Conservation (phyloP, 805 yeast genomes). For the Saturnispora quitensis region DNA sequence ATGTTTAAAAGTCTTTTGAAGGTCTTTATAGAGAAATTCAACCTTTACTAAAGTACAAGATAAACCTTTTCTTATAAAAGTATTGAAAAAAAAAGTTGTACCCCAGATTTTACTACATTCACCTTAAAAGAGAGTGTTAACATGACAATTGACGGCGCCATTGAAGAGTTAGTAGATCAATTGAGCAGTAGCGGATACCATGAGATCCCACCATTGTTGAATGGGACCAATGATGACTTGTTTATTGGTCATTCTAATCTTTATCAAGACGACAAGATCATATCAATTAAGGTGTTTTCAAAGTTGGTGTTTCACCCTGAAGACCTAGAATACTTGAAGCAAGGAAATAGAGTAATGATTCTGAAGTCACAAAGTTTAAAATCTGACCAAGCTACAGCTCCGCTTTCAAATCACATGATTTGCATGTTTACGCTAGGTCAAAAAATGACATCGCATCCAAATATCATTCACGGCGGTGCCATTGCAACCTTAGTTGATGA, state of each 20-base stretch:
- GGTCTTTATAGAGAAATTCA: background rate
- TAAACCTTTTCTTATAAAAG: background rate
- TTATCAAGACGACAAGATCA: conserved; percentile 15
- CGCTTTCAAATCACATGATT: conserved; percentile 32
- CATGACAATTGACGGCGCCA: background rate
- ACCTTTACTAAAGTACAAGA: background rate
- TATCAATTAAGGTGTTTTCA: conserved; percentile 15
- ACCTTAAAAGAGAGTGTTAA: background rate
- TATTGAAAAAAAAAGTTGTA: background rate
- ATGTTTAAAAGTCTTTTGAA: background rate
- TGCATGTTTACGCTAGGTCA: conserved; percentile 40
- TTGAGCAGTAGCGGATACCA: conserved; percentile 5
- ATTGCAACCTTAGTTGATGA: conserved; percentile 47
- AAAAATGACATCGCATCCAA: conserved; percentile 37
- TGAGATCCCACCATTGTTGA: conserved; percentile 16
- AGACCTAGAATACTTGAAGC: conserved; percentile 6
- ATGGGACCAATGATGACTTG: conserved; percentile 17
- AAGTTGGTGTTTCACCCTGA: conserved; percentile 10
- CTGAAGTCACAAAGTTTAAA: background rate
- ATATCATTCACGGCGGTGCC: conserved; percentile 45
- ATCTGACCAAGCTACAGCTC: background rate
- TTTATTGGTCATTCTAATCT: conserved; percentile 24
- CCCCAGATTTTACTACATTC: background rate
- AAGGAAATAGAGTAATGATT: background rate
- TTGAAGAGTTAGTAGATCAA: background rate